Evolutionary conservation across 495 filamentous ascomycete species (phyloP).

Genomic region (Penicillium lividum): DNA sequence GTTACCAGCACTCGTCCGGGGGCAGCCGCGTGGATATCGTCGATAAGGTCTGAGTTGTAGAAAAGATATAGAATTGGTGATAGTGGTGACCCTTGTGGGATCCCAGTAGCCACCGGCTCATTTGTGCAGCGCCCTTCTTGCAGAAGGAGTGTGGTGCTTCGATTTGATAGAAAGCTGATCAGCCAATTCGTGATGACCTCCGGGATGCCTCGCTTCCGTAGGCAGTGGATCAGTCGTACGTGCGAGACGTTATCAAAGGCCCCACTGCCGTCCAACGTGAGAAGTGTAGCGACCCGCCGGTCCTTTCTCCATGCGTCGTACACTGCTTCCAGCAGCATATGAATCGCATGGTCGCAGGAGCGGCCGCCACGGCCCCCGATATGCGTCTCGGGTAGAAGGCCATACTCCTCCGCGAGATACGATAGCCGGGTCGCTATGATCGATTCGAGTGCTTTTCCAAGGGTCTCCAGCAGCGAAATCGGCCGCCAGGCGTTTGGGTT

Average conservation of each 20-base stretch:
- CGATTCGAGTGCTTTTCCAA: conserved; percentile 22
- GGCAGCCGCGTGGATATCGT: not conserved
- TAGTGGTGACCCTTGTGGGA: not conserved
- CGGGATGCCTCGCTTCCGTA: not conserved
- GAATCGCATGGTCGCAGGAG: conserved; percentile 20
- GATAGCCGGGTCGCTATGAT: conserved; percentile 17
- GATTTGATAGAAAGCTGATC: not conserved
- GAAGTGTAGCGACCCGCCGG: conserved; percentile 14
- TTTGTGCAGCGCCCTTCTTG: not conserved
- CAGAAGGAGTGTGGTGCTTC: not conserved
- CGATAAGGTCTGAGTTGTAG: too few relatives aligned
- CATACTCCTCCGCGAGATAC: conserved; percentile 18
- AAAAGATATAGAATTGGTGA: too few relatives aligned
- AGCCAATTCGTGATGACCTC: not conserved
- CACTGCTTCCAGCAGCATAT: conserved; percentile 21
- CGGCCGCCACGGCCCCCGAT: conserved; percentile 21
- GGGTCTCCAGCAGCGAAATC: not conserved
- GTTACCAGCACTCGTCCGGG: not conserved
- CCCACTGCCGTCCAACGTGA: conserved; percentile 26
- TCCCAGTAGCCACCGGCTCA: not conserved
- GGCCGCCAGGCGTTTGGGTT: too few relatives aligned
- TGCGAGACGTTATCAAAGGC: conserved; percentile 1
- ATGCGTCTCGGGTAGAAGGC: conserved; percentile 22
- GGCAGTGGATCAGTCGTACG: conserved; percentile 12
- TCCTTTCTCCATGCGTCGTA: conserved; percentile 20